Evolutionary conservation across 306 rosid genomes (phyloP).

Genomic region (Cicer cuneatum): DNA sequence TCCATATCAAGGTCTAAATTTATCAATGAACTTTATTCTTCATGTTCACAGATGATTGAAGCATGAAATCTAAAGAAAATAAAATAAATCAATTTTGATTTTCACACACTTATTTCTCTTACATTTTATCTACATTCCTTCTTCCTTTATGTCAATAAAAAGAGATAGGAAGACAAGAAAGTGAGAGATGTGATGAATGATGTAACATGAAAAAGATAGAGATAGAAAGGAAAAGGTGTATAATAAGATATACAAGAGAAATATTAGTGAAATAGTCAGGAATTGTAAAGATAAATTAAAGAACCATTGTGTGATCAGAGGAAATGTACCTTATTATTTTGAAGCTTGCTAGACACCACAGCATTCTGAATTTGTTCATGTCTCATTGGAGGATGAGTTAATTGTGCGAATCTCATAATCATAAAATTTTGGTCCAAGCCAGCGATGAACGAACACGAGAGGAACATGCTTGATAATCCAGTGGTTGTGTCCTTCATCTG

Average conservation of each 20-base stretch:
- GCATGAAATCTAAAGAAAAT: no score
- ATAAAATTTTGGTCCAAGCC: not conserved
- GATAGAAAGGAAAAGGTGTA: not conserved
- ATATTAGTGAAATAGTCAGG: not conserved
- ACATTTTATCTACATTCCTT: no score
- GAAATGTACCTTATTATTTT: not conserved
- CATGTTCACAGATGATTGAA: no score
- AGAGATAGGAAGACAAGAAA: not conserved
- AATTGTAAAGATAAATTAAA: not conserved
- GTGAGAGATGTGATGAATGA: not conserved
- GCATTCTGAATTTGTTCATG: not conserved
- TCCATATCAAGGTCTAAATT: no score
- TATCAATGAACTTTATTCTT: no score
- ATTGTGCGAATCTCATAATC: not conserved
- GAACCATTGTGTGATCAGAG: constrained; percentile 11
- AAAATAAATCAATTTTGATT: no score
- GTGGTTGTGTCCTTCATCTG: constrained; percentile 4
- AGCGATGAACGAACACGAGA: not conserved
- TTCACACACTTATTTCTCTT: not conserved
- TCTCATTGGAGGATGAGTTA: not conserved
- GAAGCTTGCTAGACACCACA: not conserved
- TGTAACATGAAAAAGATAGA: not conserved
- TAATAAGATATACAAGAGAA: not conserved
- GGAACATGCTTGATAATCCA: constrained; percentile 23
- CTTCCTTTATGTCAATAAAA: no score